These are phyloP conservation scores for Neotropicomus parvogracilis DNA, from an alignment of 1,284 basidiomycete species.

Conservation along the genomic window DNA sequence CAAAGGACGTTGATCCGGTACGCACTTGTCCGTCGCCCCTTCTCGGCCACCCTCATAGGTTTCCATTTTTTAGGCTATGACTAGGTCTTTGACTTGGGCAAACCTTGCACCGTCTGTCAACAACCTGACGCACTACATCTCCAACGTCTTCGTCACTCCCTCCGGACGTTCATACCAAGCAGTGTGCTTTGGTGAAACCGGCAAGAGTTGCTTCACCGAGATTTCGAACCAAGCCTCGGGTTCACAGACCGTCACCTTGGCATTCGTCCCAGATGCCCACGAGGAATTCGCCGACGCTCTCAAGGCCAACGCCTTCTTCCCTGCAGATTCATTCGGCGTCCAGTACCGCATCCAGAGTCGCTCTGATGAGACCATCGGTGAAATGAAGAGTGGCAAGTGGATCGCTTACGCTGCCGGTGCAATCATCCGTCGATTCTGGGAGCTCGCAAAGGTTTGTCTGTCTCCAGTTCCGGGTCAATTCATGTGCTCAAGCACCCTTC, in stretches of 20 bases:
- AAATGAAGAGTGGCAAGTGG: constrained; percentile 79
- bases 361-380: constrained; percentile 50
- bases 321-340: constrained; percentile 39
- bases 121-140: constrained; percentile 48
- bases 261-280: constrained; percentile 50
- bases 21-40: constrained; percentile 11
- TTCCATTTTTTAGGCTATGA: constrained; percentile 11
- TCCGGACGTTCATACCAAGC: constrained; percentile 39
- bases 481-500: constrained; percentile 8
- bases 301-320: constrained; percentile 33
- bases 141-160: constrained; percentile 39
- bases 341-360: constrained; percentile 41
- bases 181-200: constrained; percentile 34
- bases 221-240: constrained; percentile 33
- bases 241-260: constrained; percentile 54
- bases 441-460: constrained; percentile 69
- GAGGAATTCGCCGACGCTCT: constrained; percentile 52
- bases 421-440: constrained; percentile 81
- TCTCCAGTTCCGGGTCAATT: not conserved
- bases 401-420: constrained; percentile 82
- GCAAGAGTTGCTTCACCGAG: constrained; percentile 42
- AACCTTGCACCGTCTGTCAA: constrained; percentile 40
- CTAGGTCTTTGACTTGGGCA: constrained; percentile 28
- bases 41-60: constrained; percentile 8
- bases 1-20: constrained; percentile 34